A percentile compares a stretch with the other conserved stretches of the same genome.
These are phyloP conservation scores for Auricularia cornea DNA, from an alignment of 768 basidiomycete species.

Conservation along the genomic window DNA sequence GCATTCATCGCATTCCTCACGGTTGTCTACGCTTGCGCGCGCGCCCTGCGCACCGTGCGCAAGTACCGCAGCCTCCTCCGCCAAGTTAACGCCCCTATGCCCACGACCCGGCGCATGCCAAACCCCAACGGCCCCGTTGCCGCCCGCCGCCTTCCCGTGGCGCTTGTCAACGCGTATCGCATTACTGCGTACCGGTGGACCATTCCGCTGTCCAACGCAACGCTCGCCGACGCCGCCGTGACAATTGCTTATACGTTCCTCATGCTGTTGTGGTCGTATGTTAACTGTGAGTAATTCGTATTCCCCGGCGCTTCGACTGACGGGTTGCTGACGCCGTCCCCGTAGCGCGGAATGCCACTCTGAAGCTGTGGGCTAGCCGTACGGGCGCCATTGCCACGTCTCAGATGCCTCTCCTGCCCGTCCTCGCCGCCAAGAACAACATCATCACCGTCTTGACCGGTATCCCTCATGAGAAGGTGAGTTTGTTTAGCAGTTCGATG, in stretches of 20 bases:
- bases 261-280: background rate
- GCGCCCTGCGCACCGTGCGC: background rate
- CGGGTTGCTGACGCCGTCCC: background rate
- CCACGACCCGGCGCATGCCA: background rate
- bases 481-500: background rate
- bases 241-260: background rate
- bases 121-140: background rate
- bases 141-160: conserved; percentile 14
- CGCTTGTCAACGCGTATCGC: conserved; percentile 20
- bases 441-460: conserved; percentile 15
- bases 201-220: conserved; percentile 14
- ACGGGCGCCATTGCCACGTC: conserved; percentile 6
- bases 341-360: background rate
- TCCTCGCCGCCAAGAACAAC: conserved; percentile 28
- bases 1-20: background rate
- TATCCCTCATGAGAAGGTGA: conserved; percentile 11
- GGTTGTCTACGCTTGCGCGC: background rate
- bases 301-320: background rate
- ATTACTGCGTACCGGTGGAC: conserved; percentile 25
- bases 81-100: background rate
- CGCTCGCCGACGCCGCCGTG: background rate
- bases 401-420: conserved; percentile 23
- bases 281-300: background rate
- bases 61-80: background rate
- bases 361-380: conserved; percentile 4